Percentiles rank a stretch among this genome's conserved stretches.
These are phyloP conservation scores for Fusarium luffae DNA, from an alignment of 2,329 filamentous ascomycete species.

Conservation along the genomic window DNA sequence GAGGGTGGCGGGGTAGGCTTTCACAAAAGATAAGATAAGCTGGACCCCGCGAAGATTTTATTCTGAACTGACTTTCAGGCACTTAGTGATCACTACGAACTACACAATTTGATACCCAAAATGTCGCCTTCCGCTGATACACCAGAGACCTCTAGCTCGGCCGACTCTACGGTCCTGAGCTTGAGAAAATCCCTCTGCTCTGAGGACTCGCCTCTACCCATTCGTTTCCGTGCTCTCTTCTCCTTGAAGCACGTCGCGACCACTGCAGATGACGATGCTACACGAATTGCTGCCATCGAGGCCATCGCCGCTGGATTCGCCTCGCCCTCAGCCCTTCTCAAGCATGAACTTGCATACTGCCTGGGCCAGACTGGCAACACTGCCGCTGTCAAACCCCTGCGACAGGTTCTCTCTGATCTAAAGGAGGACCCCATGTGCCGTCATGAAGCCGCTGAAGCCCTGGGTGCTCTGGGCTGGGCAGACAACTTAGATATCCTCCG, in stretches of 20 bases:
- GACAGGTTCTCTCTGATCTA: conserved; percentile 78
- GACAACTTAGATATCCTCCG: conserved; percentile 79
- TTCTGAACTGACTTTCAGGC: conserved; percentile 31
- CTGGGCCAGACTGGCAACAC: conserved; percentile 88
- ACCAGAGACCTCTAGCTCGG: conserved; percentile 36
- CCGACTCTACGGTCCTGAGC: conserved; percentile 63
- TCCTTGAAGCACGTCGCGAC: conserved; percentile 94
- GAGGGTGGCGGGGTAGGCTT: conserved; percentile 24
- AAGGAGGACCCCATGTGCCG: conserved; percentile 94
- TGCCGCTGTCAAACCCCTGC: conserved; percentile 78
- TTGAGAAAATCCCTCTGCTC: conserved; percentile 82
- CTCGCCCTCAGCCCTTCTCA: conserved; percentile 88
- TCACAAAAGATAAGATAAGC: conserved; percentile 45
- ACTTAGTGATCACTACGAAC: conserved; percentile 26
- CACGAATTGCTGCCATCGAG: conserved; percentile 66
- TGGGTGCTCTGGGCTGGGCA: conserved; percentile 84
- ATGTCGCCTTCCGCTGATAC: conserved; percentile 46
- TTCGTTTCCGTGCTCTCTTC: conserved; percentile 96
- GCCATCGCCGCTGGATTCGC: conserved; percentile 90
- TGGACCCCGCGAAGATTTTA: conserved; percentile 52
- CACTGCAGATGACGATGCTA: conserved; percentile 70
- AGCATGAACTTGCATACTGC: conserved; percentile 98
- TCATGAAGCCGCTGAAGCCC: conserved; percentile 94
- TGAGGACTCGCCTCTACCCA: conserved; percentile 83
- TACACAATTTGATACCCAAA: conserved; percentile 25